Evolutionary conservation across 345 rosid genomes (phyloP).

Genomic region (Heritiera littoralis): DNA sequence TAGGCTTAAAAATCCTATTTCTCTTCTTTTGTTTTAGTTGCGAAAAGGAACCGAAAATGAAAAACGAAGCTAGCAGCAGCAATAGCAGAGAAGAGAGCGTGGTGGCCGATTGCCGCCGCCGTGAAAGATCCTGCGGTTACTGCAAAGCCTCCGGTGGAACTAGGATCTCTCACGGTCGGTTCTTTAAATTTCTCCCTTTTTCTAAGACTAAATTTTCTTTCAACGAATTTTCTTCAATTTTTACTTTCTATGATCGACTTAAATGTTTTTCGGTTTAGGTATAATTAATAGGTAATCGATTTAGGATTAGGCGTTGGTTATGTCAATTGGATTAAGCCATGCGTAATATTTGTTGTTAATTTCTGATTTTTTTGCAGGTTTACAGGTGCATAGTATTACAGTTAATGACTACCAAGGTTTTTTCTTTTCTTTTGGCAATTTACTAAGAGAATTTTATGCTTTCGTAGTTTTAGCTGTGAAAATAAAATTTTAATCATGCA

Average conservation of each 20-base stretch:
- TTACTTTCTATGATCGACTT: not conserved
- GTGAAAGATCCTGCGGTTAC: slow-evolving; percentile 64
- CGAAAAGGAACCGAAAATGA: slow-evolving; percentile 39
- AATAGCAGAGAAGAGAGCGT: slow-evolving; percentile 52
- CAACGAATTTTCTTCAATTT: not conserved
- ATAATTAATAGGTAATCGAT: not conserved
- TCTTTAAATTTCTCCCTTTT: not conserved
- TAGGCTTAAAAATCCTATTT: not conserved
- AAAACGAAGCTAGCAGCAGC: slow-evolving; percentile 74
- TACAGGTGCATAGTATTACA: slow-evolving; percentile 57
- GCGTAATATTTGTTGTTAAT: not conserved
- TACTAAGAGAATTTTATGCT: not conserved
- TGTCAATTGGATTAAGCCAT: not conserved
- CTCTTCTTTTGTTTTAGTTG: not conserved
- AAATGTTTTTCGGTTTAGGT: not conserved
- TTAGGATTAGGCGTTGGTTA: not conserved
- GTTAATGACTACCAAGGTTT: slow-evolving; percentile 96
- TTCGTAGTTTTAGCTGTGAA: not conserved
- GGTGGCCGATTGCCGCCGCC: slow-evolving; percentile 56
- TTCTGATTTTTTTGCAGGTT: slow-evolving; percentile 47
- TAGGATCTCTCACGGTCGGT: slow-evolving; percentile 74
- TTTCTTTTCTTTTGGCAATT: slow-evolving; percentile 8
- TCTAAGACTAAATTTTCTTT: not conserved
- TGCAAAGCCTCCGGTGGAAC: slow-evolving; percentile 55
- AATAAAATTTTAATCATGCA: not conserved